Base-by-base conservation (phyloP, 108 stramenopile genomes). In the Nitzschia palea region DNA sequence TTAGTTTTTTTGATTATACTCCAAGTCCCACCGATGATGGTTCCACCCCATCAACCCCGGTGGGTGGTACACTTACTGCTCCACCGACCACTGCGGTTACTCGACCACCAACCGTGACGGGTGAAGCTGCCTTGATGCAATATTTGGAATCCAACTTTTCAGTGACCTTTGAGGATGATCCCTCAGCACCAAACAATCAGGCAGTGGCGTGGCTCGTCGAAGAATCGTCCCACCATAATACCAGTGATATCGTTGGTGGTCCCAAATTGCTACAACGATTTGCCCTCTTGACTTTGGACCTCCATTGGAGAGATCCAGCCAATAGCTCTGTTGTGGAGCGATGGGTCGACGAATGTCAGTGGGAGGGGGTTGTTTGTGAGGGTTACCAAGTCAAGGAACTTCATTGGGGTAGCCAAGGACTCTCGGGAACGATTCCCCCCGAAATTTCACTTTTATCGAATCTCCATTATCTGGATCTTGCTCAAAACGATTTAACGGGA, bases 331-430 rank as follows among this genome's bases (percentile, higher is more conserved):
- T 69, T 48, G 68, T 33, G 14, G 33, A 42, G 14, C 28, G 33
- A 17, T 18, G 32, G 4, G 2, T 54, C 6, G 57, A 65, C 33
- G 72, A 73, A 48, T 90, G 88, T 52, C 64, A 83, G 0, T 74
- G 83, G 74, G 56, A 59, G 8, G 88, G 88, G 3, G 59, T 90
- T 36, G 53, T 70, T 9, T 90, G 88, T 48, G 76, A 80, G 61
- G 34, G 35, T 2, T 69, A 55, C 6, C 55, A 66, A 22, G 68
- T 85, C 14, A 55, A 70, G 23, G 26, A 60, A 40, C 35, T 60
- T 20, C 18, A n/a, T 26, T 40, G 31, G 22, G 68, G 68, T 12
- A 51, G 32, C 26, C 59, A 51, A 20, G 27, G 43, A 32, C 57
- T 87, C 29, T 62, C 55, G 33, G 89, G 89, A 14, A 65, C 68